Evolutionary conservation across 2,329 filamentous ascomycete species (phyloP).

Genomic region (Cercospora citrullina): DNA sequence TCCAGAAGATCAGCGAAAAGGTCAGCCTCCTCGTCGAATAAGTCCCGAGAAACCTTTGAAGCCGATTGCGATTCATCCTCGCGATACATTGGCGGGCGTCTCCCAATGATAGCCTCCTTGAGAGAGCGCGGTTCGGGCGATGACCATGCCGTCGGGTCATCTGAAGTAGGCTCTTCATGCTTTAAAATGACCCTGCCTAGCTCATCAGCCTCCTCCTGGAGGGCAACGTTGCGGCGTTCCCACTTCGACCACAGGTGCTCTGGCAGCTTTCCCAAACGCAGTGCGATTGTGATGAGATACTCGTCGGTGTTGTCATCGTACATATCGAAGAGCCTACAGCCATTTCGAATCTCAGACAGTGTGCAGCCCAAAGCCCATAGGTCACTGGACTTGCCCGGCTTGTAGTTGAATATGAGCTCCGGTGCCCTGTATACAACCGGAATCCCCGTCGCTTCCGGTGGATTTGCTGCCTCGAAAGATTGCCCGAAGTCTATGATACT

Average conservation of each 20-base stretch:
- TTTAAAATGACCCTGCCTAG: background rate
- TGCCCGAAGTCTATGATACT: too few species aligned
- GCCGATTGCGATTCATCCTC: too few species aligned
- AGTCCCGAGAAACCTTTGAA: too few species aligned
- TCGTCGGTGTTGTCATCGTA: background rate
- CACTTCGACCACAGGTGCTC: background rate
- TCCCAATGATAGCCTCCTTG: background rate
- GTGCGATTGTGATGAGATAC: background rate
- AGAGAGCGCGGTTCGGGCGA: background rate
- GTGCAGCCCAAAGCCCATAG: background rate
- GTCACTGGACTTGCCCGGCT: background rate
- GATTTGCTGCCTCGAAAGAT: too few species aligned
- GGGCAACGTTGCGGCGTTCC: background rate
- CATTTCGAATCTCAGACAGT: background rate
- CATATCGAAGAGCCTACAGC: background rate
- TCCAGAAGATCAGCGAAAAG: background rate
- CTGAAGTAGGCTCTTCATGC: background rate
- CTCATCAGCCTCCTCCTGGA: background rate
- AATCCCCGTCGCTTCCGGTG: too few species aligned
- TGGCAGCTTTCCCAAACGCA: background rate
- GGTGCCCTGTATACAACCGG: too few species aligned
- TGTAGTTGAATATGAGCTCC: too few species aligned
- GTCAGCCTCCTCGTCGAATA: background rate
- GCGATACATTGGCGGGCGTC: too few species aligned
- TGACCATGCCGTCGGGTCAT: background rate